A percentile compares a stretch with the other conserved stretches of the same genome.
phyloP scores from a whole-genome alignment of 805 yeast species.

The Maudiozyma pseudohumilis region DNA sequence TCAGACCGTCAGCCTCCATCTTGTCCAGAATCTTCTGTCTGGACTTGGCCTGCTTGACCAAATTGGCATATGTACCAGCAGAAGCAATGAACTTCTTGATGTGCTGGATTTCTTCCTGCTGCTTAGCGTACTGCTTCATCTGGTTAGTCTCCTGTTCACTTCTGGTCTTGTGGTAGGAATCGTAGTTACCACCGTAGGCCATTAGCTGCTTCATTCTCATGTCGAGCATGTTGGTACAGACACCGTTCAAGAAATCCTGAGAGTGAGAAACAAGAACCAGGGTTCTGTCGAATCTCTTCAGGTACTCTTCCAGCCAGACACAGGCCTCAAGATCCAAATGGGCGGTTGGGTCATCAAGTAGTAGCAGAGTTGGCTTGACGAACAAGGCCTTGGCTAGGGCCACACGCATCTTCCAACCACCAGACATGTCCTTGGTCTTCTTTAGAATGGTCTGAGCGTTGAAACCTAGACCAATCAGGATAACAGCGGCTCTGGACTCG shows the following conservation, averaged over 20 bases:
- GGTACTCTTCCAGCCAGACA: conserved; percentile 98
- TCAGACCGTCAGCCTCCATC: conserved; percentile 99
- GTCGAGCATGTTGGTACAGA: conserved; percentile 95
- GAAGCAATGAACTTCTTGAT: conserved; percentile 98
- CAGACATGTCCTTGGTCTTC: conserved; percentile 98
- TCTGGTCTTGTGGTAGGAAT: conserved; percentile 91
- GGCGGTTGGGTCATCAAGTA: conserved; percentile 98
- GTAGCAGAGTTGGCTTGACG: conserved; percentile 90
- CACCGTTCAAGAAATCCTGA: conserved; percentile 98
- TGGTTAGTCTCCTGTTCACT: conserved; percentile 90
- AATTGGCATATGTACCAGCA: conserved; percentile 98
- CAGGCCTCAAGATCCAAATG: conserved; percentile 98
- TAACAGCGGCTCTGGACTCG: conserved; percentile 92
- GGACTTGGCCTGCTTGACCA: conserved; percentile 97
- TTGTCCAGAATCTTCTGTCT: conserved; percentile 98
- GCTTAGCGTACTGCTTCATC: conserved; percentile 93
- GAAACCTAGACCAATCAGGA: conserved; percentile 95
- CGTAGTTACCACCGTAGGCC: conserved; percentile 96
- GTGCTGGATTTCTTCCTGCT: conserved; percentile 97
- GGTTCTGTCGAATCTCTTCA: conserved; percentile 88
- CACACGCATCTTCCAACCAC: conserved; percentile 99
- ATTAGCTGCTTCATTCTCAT: conserved; percentile 75
- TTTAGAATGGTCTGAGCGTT: conserved; percentile 75
- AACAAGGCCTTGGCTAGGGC: conserved; percentile 96
- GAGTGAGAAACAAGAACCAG: conserved; percentile 94